phyloP scores from a whole-genome alignment of 768 basidiomycete genomes.

The Phanerochaete carnosa region DNA sequence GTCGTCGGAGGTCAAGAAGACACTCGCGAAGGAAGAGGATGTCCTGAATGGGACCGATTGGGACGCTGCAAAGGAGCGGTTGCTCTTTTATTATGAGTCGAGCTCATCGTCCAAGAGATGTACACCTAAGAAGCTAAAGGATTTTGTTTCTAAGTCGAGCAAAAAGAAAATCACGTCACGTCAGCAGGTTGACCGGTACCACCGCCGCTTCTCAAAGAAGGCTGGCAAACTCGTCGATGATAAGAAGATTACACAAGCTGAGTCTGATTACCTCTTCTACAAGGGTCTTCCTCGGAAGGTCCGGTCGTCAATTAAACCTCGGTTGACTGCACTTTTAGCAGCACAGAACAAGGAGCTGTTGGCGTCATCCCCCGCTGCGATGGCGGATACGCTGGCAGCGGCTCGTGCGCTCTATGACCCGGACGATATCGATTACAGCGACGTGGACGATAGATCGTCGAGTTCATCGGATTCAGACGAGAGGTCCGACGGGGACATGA shows the following conservation, averaged over 20 bases:
- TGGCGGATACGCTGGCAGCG: neutral
- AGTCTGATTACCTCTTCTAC: neutral
- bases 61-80: neutral
- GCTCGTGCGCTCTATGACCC: neutral
- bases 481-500: too few relatives aligned
- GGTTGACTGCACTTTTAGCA: neutral
- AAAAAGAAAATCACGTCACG: neutral
- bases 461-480: neutral
- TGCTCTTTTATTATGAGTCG: neutral
- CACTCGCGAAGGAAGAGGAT: neutral
- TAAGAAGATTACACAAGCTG: neutral
- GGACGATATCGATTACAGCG: slow-evolving; percentile 1
- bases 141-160: neutral
- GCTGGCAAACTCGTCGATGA: neutral
- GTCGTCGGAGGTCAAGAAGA: neutral
- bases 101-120: neutral
- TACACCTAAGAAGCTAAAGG: neutral
- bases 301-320: too few relatives aligned
- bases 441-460: neutral
- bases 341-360: neutral
- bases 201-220: neutral
- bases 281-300: neutral
- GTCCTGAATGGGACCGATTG: neutral
- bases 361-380: neutral
- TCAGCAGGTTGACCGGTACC: neutral